phyloP scores from a whole-genome alignment of 2,329 filamentous ascomycete genomes.

The Cadophora gregata region DNA sequence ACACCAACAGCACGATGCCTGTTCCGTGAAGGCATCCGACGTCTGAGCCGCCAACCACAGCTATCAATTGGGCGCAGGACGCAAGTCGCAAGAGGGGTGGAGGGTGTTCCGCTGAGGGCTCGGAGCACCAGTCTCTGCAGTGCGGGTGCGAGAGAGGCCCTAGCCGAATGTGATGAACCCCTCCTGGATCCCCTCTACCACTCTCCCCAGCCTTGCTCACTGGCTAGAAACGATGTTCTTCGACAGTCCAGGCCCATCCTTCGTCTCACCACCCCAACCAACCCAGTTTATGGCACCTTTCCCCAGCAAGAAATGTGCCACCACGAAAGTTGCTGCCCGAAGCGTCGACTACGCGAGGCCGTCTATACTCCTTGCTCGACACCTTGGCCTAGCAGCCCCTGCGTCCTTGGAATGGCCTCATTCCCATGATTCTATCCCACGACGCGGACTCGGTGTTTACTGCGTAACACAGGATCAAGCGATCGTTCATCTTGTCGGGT shows the following conservation, averaged over 20 bases:
- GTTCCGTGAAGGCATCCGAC: slow-evolving; percentile 16
- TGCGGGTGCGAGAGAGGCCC: slow-evolving; percentile 6
- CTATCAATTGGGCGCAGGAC: slow-evolving; percentile 4
- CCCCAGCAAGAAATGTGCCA: not conserved
- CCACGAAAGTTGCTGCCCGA: not conserved
- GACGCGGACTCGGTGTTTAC: not conserved
- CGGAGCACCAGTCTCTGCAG: slow-evolving; percentile 9
- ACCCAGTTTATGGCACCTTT: not conserved
- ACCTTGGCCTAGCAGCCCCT: not conserved
- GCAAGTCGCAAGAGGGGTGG: no score
- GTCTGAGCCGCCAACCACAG: slow-evolving; percentile 21
- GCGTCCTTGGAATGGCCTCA: slow-evolving; percentile 2
- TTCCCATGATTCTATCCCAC: not conserved
- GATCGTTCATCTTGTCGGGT: slow-evolving; percentile 7
- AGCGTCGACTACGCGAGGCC: not conserved
- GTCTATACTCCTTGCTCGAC: not conserved
- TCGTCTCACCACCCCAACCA: slow-evolving; percentile 6
- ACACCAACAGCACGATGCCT: slow-evolving; percentile 12
- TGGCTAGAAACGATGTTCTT: not conserved
- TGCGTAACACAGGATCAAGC: not conserved
- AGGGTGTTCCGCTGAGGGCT: slow-evolving; percentile 3
- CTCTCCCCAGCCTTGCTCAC: not conserved
- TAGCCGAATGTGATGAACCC: not conserved
- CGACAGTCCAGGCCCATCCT: slow-evolving; percentile 1
- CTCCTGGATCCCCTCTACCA: not conserved